Percentiles rank a stretch among this genome's conserved stretches.
phyloP scores from a whole-genome alignment of 805 yeast species.

The Metschnikowia peoriensis region DNA sequence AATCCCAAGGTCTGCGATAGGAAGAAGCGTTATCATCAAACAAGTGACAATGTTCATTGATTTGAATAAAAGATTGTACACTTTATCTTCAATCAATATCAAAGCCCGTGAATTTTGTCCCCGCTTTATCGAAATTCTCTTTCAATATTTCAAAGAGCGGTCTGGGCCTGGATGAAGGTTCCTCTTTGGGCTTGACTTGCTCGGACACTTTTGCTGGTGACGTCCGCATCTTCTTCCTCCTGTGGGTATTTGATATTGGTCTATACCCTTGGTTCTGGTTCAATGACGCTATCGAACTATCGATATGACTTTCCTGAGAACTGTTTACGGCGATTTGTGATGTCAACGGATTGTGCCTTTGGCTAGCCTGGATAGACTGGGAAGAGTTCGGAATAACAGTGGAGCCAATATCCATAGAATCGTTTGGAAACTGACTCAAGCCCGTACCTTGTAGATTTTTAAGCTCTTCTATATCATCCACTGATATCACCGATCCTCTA shows the following conservation, averaged over 20 bases:
- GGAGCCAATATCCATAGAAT: neutral
- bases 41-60: no score
- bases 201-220: neutral
- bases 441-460: neutral
- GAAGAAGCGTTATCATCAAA: no score
- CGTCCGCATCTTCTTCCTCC: neutral
- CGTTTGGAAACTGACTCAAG: slow-evolving; percentile 1
- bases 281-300: neutral
- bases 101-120: slow-evolving; percentile 6
- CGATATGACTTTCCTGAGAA: slow-evolving; percentile 7
- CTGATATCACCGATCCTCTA: neutral
- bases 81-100: neutral
- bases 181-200: neutral
- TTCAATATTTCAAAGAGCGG: neutral
- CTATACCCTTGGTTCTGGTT: neutral
- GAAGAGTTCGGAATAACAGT: slow-evolving; percentile 11
- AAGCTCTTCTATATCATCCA: neutral
- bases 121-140: slow-evolving; percentile 3
- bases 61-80: no score
- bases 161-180: neutral
- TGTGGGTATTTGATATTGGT: neutral
- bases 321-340: slow-evolving; percentile 10
- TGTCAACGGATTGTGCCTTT: slow-evolving; percentile 2
- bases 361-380: slow-evolving; percentile 4
- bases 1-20: no score